phyloP scores from a whole-genome alignment of 148 eudicot species.

The Heliosperma pusillum region DNA sequence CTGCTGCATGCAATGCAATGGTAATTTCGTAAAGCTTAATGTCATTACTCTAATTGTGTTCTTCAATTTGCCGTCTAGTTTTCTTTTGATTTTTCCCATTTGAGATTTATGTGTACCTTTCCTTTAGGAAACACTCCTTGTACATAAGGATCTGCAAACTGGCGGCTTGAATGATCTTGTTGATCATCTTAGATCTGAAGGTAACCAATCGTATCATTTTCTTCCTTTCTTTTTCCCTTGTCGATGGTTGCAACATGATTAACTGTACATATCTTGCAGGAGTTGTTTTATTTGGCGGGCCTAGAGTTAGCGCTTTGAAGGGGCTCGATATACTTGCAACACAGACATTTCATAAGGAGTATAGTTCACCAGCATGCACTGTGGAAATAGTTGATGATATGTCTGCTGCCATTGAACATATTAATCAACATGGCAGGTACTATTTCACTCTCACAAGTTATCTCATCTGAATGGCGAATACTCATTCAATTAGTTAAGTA shows the following conservation, averaged over 20 bases:
- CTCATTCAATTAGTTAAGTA: background rate
- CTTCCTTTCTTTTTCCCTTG: background rate
- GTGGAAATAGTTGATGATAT: constrained; percentile 93
- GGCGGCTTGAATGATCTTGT: constrained; percentile 57
- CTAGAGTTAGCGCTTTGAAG: constrained; percentile 54
- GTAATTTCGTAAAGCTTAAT: constrained; percentile 29
- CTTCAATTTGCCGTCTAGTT: background rate
- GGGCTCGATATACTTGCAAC: constrained; percentile 57
- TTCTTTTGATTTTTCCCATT: background rate
- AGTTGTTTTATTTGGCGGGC: constrained; percentile 76
- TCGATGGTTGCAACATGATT: constrained; percentile 1
- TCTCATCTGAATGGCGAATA: background rate
- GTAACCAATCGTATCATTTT: constrained; percentile 24
- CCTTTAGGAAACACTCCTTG: constrained; percentile 87
- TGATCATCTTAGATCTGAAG: constrained; percentile 64
- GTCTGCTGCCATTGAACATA: constrained; percentile 79
- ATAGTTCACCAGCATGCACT: constrained; percentile 81
- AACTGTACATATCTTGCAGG: constrained; percentile 43
- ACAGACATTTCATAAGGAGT: constrained; percentile 75
- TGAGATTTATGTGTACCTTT: background rate
- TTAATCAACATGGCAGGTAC: constrained; percentile 90
- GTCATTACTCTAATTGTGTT: background rate
- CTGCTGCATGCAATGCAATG: constrained; percentile 99
- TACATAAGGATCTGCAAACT: constrained; percentile 68
- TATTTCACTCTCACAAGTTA: background rate